phyloP scores from a whole-genome alignment of 148 eudicot genomes.

The Camellia sinensis region DNA sequence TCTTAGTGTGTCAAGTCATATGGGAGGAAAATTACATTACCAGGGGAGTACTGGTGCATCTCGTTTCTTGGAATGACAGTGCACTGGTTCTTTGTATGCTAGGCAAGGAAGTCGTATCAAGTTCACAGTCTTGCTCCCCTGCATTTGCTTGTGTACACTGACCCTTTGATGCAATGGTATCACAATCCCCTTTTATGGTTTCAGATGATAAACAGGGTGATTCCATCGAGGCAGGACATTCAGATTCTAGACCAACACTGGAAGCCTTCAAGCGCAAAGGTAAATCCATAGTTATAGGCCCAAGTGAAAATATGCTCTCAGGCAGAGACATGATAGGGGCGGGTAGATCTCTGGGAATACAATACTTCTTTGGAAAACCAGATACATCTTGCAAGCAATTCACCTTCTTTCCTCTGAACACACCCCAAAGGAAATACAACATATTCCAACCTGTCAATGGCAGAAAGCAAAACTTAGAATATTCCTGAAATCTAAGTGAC shows the following conservation, averaged over 20 bases:
- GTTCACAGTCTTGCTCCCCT: conserved; percentile 29
- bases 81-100: conserved; percentile 16
- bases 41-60: conserved; percentile 25
- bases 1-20: not conserved
- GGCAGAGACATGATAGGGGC: conserved; percentile 30
- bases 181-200: conserved; percentile 34
- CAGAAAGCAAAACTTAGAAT: conserved; percentile 4
- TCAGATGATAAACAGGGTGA: conserved; percentile 25
- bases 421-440: conserved; percentile 85
- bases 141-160: conserved; percentile 17
- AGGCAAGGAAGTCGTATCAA: conserved; percentile 28
- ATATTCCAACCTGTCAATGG: conserved; percentile 81
- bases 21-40: conserved; percentile 32
- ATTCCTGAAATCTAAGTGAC: not conserved
- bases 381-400: conserved; percentile 32
- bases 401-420: conserved; percentile 61
- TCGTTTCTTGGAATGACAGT: conserved; percentile 14
- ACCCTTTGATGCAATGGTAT: conserved; percentile 19
- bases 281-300: conserved; percentile 31
- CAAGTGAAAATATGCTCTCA: conserved; percentile 35
- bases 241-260: conserved; percentile 20
- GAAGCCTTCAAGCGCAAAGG: conserved; percentile 23
- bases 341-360: conserved; percentile 29
- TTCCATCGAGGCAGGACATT: conserved; percentile 29
- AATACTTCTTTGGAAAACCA: conserved; percentile 30